A percentile compares a stretch with the other conserved stretches of the same genome.
Conservation (phyloP, 2,329 filamentous ascomycete species). For the Arthrobotrys iridis region DNA sequence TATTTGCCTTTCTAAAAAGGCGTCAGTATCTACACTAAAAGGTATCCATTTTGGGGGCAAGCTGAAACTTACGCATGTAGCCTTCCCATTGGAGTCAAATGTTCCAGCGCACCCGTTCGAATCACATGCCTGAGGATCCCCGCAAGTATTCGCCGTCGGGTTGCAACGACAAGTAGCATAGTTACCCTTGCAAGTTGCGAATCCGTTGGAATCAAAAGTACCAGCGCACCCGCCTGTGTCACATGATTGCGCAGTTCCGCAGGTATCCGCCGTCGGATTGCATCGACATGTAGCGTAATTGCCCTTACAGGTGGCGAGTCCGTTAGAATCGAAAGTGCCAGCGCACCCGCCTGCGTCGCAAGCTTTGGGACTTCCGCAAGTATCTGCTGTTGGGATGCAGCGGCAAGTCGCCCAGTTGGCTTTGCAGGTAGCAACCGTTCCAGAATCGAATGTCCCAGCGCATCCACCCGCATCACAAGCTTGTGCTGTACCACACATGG, state of each 20-base stretch:
- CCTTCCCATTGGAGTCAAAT: slow-evolving; percentile 17
- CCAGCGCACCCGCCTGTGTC: not conserved
- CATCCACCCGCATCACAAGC: slow-evolving; percentile 13
- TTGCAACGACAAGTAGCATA: slow-evolving; percentile 15
- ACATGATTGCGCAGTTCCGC: not conserved
- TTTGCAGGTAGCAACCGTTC: slow-evolving; percentile 16
- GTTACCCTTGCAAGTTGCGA: slow-evolving; percentile 1
- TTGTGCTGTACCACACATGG: slow-evolving; percentile 28
- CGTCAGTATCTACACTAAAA: too few relatives aligned
- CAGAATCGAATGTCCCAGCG: slow-evolving; percentile 23
- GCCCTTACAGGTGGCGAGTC: slow-evolving; percentile 22
- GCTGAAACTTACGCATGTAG: slow-evolving; percentile 12
- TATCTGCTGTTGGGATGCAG: slow-evolving; percentile 22
- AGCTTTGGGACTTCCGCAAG: slow-evolving; percentile 5
- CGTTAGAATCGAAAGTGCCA: slow-evolving; percentile 26
- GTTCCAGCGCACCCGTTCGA: not conserved
- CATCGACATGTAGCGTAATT: slow-evolving; percentile 1
- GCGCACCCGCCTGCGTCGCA: slow-evolving; percentile 22
- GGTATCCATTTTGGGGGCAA: too few relatives aligned
- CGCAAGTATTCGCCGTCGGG: slow-evolving; percentile 5
- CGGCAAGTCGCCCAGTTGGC: slow-evolving; percentile 33
- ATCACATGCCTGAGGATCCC: not conserved
- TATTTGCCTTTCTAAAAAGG: slow-evolving; percentile 18
- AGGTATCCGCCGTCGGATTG: not conserved
- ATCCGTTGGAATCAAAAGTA: not conserved